phyloP scores from a whole-genome alignment of 202 grass and related monocot species.

The Carex arenaria region DNA sequence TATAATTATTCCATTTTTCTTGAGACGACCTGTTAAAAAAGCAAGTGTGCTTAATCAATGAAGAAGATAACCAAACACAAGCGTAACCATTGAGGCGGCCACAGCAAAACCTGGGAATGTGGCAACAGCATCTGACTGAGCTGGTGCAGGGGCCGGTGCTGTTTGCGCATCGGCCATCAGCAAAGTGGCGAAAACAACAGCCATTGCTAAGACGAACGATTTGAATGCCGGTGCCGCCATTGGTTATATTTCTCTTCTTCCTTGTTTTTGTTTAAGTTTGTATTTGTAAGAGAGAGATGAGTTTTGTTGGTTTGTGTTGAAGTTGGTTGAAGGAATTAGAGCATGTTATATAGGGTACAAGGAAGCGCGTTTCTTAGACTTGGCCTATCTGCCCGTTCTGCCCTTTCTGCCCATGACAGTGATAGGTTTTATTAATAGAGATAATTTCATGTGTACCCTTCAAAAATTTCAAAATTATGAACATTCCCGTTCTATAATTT shows the following conservation, averaged over 20 bases:
- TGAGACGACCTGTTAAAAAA: not conserved
- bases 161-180: not conserved
- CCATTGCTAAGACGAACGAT: not conserved
- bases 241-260: not conserved
- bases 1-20: not conserved
- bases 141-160: not conserved
- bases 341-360: not conserved
- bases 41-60: not conserved
- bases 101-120: not conserved
- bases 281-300: not conserved
- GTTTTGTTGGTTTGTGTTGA: not conserved
- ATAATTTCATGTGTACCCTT: no score
- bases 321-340: not conserved
- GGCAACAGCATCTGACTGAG: not conserved
- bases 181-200: not conserved
- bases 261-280: not conserved
- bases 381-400: not conserved
- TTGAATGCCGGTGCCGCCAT: not conserved
- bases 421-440: no score
- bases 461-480: no score
- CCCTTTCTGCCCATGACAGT: not conserved
- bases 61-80: not conserved
- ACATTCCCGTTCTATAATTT: no score
- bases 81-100: not conserved
- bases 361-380: not conserved